A percentile compares a stretch with the other conserved stretches of the same genome.
Evolutionary conservation across 2,329 filamentous ascomycete genomes (phyloP).

Genomic region (Allantophomopsis cytisporea): DNA sequence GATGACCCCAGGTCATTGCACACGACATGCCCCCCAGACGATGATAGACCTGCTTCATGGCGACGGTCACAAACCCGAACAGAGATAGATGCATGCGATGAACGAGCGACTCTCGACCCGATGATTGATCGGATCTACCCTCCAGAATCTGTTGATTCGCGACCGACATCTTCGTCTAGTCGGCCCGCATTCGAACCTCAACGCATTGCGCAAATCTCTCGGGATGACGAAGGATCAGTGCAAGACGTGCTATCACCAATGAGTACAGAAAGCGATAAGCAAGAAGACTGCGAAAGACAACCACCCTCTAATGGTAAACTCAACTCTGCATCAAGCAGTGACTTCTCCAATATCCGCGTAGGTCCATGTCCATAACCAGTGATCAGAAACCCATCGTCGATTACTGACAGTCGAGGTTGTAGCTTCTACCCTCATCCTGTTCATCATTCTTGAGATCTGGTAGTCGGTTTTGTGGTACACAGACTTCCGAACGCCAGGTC

Average conservation of each 20-base stretch:
- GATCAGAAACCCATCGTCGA: constrained; percentile 1
- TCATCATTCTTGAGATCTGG: constrained; percentile 80
- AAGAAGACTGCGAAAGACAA: constrained; percentile 15
- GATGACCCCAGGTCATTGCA: constrained; percentile 13
- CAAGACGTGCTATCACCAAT: constrained; percentile 19
- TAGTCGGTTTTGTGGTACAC: constrained; percentile 79
- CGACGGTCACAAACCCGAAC: too few relatives aligned
- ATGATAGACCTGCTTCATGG: constrained; percentile 20
- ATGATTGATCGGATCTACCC: too few relatives aligned
- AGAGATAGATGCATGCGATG: too few relatives aligned
- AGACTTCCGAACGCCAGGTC: constrained; percentile 82
- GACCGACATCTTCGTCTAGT: too few relatives aligned
- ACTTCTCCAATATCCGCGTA: constrained; percentile 42
- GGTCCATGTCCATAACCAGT: constrained; percentile 16
- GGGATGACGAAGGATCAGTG: constrained; percentile 21
- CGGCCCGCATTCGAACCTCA: too few relatives aligned
- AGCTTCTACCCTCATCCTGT: constrained; percentile 55
- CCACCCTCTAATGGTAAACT: too few relatives aligned
- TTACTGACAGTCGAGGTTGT: not conserved
- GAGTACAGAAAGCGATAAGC: constrained; percentile 22
- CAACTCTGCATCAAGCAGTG: constrained; percentile 13
- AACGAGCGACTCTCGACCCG: too few relatives aligned
- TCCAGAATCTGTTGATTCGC: too few relatives aligned
- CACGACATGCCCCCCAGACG: constrained; percentile 28
- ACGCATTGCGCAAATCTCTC: constrained; percentile 17